Evolutionary conservation across 768 basidiomycete species (phyloP).

Genomic region (Daedalea quercina): DNA sequence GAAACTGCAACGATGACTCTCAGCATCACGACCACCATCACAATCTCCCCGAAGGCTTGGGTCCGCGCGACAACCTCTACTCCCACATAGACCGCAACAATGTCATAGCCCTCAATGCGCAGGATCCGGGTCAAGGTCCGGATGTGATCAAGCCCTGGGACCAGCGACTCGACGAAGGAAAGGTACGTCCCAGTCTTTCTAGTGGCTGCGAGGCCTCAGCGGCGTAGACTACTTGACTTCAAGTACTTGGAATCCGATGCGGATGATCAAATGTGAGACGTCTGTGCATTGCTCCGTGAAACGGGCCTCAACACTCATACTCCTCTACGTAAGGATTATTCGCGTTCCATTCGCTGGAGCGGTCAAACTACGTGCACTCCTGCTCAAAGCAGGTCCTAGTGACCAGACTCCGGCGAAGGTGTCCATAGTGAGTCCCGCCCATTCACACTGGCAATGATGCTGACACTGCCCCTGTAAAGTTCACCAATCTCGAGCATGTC

Average conservation of each 20-base stretch:
- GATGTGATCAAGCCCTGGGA: constrained; percentile 86
- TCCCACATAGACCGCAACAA: constrained; percentile 71
- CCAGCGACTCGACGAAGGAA: constrained; percentile 59
- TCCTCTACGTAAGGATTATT: constrained; percentile 48
- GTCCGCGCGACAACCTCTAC: constrained; percentile 69
- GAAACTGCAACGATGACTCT: constrained; percentile 49
- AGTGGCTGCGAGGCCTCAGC: background rate
- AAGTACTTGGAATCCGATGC: constrained; percentile 86
- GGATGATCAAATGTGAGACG: constrained; percentile 79
- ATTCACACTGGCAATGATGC: background rate
- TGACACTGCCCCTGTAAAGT: constrained; percentile 36
- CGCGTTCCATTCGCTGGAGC: constrained; percentile 85
- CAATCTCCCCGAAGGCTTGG: constrained; percentile 31
- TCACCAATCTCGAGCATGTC: constrained; percentile 65
- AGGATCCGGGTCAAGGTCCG: constrained; percentile 36
- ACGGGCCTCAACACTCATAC: background rate
- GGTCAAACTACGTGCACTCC: constrained; percentile 75
- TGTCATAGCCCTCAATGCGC: constrained; percentile 73
- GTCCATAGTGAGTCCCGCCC: constrained; percentile 45
- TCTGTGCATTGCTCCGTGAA: background rate
- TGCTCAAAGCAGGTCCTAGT: constrained; percentile 78
- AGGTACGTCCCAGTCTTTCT: constrained; percentile 37
- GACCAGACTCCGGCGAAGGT: constrained; percentile 74
- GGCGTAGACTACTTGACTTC: constrained; percentile 1
- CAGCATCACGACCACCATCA: constrained; percentile 47